These are phyloP conservation scores for Melampsora americana DNA, from an alignment of 1,284 basidiomycete genomes.

Conservation along the genomic window DNA sequence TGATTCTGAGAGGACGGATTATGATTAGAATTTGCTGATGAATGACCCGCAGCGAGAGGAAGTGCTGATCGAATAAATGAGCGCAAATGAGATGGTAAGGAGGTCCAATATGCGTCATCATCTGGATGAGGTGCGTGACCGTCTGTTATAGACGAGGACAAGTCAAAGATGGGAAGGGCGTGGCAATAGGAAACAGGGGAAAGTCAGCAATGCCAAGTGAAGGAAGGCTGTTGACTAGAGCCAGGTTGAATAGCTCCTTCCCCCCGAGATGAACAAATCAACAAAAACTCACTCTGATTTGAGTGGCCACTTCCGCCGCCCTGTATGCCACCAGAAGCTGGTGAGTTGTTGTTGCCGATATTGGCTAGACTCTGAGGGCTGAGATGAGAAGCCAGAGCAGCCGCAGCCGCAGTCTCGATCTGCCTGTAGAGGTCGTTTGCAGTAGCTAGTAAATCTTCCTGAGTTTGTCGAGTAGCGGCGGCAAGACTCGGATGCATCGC, in stretches of 20 bases:
- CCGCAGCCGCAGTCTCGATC: constrained; percentile 59
- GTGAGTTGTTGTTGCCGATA: constrained; percentile 11
- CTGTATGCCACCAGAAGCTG: not conserved
- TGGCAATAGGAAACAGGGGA: not conserved
- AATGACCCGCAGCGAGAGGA: constrained; percentile 55
- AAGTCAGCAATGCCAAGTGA: not conserved
- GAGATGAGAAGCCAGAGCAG: constrained; percentile 45
- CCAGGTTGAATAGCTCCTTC: too few species aligned
- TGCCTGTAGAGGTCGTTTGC: constrained; percentile 62
- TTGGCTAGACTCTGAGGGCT: constrained; percentile 25
- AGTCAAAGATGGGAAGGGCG: not conserved
- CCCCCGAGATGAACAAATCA: not conserved
- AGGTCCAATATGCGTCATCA: constrained; percentile 63
- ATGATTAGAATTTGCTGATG: constrained; percentile 46
- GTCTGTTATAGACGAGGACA: constrained; percentile 10
- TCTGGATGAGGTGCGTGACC: constrained; percentile 48
- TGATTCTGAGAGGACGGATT: constrained; percentile 44
- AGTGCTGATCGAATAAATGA: constrained; percentile 62
- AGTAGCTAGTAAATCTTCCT: constrained; percentile 61
- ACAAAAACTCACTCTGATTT: constrained; percentile 5
- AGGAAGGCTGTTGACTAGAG: not conserved
- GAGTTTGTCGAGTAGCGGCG: constrained; percentile 50
- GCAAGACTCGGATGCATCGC: constrained; percentile 43
- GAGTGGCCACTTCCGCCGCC: not conserved
- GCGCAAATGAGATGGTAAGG: constrained; percentile 60